Evolutionary conservation across 768 basidiomycete genomes (phyloP), one percentile per base, ranked within the genome.

Genomic region (Hypholoma fasciculare): DNA sequence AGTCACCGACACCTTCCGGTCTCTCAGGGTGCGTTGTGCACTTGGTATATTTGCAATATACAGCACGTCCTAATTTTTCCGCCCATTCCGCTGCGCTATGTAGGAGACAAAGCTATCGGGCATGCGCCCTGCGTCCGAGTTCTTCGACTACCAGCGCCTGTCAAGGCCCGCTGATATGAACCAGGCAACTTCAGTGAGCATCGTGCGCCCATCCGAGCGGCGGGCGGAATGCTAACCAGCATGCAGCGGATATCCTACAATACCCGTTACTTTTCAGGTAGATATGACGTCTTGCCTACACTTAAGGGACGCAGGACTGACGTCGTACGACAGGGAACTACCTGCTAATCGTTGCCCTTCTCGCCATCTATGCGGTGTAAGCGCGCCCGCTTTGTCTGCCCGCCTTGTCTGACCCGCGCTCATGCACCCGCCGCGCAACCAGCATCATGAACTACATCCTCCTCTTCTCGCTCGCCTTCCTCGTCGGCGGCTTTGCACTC

Each of bases 221-320:
- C 56, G 53, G 38, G 46, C 40, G 42, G 17, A 20, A 42, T 47
- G 30, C 62, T 61, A 56, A 61, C 58, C 19, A 50, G 47, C 38
- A 17, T 58, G 26, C 67, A 94, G 93, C 86, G 94, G 58, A 92
- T 96, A 82, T 92, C 92, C 20, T 94, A 96, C 78, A 96, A 96
- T 77, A 94, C 94, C 40, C 87, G 90, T 49, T 92, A 92, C 70
- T 92, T 92, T 74, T 92, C 90, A 57, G 88, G 87, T 88, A 60
- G 55, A 20, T 50, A 17, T 8, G 27, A 38, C 8, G 38, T 30
- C 27, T 30, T 39, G 37, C 38, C 16, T 38, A 19, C 23, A 23
- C 27, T 39, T n/a, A 23, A 36, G 27, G 11, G 26, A 19, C 12
- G 8, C 42, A 12, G 39, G 40, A 34, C 34, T 52, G 44, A 56